Evolutionary conservation across 257 asterid genomes (phyloP).

Genomic region (Plantago major): DNA sequence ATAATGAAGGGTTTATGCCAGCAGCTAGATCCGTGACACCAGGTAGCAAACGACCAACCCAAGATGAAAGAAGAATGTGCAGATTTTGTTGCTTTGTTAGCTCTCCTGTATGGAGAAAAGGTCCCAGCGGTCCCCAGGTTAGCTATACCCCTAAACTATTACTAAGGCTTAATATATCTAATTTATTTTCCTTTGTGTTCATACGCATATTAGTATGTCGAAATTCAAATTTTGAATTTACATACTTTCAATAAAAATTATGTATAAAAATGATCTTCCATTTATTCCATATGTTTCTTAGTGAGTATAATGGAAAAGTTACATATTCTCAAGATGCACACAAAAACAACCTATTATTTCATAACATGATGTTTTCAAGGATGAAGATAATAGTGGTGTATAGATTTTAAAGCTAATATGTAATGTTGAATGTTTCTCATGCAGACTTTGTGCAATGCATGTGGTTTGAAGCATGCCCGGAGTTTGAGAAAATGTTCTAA

Average conservation of each 20-base stretch:
- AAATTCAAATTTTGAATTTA: too few relatives aligned
- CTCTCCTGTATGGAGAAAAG: conserved; percentile 5
- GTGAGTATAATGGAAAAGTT: too few relatives aligned
- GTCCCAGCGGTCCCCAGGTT: background rate
- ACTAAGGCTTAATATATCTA: too few relatives aligned
- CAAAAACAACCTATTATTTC: background rate
- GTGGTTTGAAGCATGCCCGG: background rate
- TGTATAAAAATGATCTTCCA: too few relatives aligned
- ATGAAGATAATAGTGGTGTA: too few relatives aligned
- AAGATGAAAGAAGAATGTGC: background rate
- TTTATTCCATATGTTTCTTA: too few relatives aligned
- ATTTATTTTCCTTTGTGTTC: background rate
- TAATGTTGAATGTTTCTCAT: background rate
- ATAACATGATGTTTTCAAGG: background rate
- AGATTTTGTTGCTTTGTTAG: background rate
- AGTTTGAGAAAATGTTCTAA: background rate
- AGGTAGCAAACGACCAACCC: background rate
- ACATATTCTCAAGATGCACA: too few relatives aligned
- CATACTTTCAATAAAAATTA: too few relatives aligned
- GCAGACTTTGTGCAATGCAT: conserved; percentile 1
- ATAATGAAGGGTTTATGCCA: background rate
- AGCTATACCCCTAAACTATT: too few relatives aligned
- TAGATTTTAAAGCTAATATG: background rate
- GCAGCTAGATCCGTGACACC: background rate
- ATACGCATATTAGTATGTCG: background rate